Base-by-base conservation (phyloP, 306 rosid species). In the Vigna reflexopilosa region DNA sequence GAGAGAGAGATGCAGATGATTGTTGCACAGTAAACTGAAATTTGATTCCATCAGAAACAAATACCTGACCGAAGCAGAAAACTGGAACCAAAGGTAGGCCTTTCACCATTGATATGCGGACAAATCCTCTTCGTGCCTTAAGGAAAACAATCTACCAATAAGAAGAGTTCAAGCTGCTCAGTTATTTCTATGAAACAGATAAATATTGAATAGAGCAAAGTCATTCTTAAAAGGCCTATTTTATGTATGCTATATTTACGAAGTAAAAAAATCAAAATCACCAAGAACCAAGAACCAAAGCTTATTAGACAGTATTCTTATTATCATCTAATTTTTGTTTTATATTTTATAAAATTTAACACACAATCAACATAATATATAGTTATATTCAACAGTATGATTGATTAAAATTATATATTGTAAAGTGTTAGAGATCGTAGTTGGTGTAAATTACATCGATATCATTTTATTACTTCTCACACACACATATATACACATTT, bases 41-140 rank as follows among this genome's bases (percentile, higher is more conserved):
- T 30, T 17, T 6, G 67, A 59, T 30, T 59, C 67, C 17, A 30
- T 59, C 67, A 6, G 67, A 38, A 75, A 52, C 36, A 63, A 50
- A 51, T 84, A 94, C 98, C 97, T 94, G 97, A 47, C 98, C 98
- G 63, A 92, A 94, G 86, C 97, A 90, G 86, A 92, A 94, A 83
- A 88, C 88, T 36, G 98, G 98, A 86, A 94, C 98, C 81, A 92
- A 73, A 48, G 98, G 95, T n/a, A 19, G 63, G 36, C 98, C 98
- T 79, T 58, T 84, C 88, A 87, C 90, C 87, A 94, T 80, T 75
- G 98, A 97, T 80, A 92, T 63, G 45, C 97, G 97, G 52, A 94
- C 88, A 82, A 94, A 94, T 81, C 98, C 97, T 77, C 85, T 88
- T 89, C 98, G 90, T 11, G 86, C 26, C 83, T 90, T 90, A 4